Evolutionary conservation across 78 protist species (phyloP).

Genomic region (Tieghemostelium lacteum): DNA sequence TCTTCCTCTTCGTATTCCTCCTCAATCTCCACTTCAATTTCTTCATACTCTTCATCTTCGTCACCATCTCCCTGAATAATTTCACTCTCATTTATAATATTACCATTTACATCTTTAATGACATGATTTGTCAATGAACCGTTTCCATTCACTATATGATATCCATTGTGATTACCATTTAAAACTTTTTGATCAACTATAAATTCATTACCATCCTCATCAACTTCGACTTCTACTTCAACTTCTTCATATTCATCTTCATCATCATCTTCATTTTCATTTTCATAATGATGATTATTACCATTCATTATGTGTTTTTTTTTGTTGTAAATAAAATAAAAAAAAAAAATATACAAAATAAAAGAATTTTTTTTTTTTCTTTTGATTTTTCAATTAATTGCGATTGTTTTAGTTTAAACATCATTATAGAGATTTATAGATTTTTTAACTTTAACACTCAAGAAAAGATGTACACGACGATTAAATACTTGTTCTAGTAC

Average conservation of each 20-base stretch:
- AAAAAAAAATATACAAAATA: too few species aligned
- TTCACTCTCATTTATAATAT: not conserved
- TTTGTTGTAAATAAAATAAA: too few species aligned
- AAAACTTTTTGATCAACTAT: not conserved
- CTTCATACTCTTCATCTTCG: not conserved
- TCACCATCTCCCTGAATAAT: not conserved
- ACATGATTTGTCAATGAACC: too few species aligned
- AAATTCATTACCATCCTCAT: not conserved
- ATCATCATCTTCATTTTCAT: not conserved
- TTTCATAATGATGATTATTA: not conserved
- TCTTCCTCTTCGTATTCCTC: conserved; percentile 38
- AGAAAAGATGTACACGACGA: conserved; percentile 42
- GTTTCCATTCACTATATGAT: not conserved
- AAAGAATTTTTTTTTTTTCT: too few species aligned
- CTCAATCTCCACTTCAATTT: conserved; percentile 71
- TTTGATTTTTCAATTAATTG: too few species aligned
- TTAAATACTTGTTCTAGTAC: conserved; percentile 56
- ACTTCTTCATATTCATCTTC: not conserved
- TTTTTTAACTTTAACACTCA: conserved; percentile 50
- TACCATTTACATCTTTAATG: not conserved
- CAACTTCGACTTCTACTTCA: not conserved
- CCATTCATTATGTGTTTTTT: too few species aligned
- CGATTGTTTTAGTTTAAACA: too few species aligned
- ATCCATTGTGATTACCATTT: not conserved
- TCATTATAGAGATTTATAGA: too few species aligned